Evolutionary conservation across 257 asterid species (phyloP).

Genomic region (Jacaranda mimosifolia): DNA sequence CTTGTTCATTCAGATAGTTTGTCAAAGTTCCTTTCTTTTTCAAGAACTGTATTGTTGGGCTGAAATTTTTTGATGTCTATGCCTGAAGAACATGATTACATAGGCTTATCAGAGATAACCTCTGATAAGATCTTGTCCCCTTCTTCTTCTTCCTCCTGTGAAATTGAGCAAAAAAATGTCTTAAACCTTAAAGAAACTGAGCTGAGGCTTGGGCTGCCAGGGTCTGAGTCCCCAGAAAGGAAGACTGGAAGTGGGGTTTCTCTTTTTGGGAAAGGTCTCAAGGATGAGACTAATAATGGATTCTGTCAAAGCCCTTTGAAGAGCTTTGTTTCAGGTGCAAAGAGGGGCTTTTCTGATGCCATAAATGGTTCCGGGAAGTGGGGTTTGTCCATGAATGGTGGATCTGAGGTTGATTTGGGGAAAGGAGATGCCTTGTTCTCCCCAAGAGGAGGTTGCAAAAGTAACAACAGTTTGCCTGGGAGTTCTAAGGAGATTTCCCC

Average conservation of each 20-base stretch:
- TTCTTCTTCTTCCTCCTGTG: slow-evolving; percentile 1
- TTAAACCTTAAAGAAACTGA: slow-evolving; percentile 74
- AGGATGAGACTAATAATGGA: slow-evolving; percentile 49
- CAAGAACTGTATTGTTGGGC: not conserved
- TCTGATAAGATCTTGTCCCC: too few relatives aligned
- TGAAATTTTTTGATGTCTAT: slow-evolving; percentile 51
- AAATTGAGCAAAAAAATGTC: slow-evolving; percentile 33
- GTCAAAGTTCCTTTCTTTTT: slow-evolving; percentile 11
- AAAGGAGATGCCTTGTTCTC: slow-evolving; percentile 47
- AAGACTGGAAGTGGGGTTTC: slow-evolving; percentile 55
- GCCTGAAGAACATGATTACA: slow-evolving; percentile 69
- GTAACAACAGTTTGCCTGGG: slow-evolving; percentile 30
- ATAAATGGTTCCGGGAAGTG: slow-evolving; percentile 77
- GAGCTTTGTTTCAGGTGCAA: slow-evolving; percentile 63
- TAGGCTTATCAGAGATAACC: slow-evolving; percentile 62
- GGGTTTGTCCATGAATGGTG: slow-evolving; percentile 64
- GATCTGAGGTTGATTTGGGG: slow-evolving; percentile 61
- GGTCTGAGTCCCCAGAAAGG: slow-evolving; percentile 65
- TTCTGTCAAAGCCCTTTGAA: slow-evolving; percentile 43
- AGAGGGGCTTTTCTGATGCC: slow-evolving; percentile 81
- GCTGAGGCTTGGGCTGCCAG: slow-evolving; percentile 89
- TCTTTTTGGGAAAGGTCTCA: slow-evolving; percentile 65
- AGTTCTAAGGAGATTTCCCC: slow-evolving; percentile 45
- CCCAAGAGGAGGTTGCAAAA: slow-evolving; percentile 45
- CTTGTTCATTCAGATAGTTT: slow-evolving; percentile 21